These are phyloP conservation scores for Danielozyma ontarioensis DNA, from an alignment of 805 yeast species.

Conservation along the genomic window DNA sequence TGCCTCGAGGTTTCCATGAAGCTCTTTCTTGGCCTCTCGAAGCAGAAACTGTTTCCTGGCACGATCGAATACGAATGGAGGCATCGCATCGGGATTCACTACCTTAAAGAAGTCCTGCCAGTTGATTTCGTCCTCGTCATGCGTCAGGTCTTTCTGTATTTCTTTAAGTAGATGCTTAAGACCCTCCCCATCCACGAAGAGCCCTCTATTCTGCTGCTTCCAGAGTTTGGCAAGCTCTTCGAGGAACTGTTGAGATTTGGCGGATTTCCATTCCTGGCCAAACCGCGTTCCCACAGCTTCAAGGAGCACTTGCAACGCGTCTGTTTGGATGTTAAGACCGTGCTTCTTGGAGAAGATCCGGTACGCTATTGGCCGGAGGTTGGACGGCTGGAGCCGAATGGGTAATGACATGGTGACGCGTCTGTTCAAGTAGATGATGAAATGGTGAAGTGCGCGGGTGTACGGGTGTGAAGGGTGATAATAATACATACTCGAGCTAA, in stretches of 20 bases:
- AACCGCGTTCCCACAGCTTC: slow-evolving; percentile 69
- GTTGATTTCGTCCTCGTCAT: slow-evolving; percentile 31
- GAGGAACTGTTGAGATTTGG: slow-evolving; percentile 54
- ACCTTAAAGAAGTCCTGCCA: slow-evolving; percentile 74
- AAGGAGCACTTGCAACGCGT: slow-evolving; percentile 71
- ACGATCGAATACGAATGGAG: slow-evolving; percentile 57
- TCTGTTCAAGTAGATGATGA: too few species aligned
- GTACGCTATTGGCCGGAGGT: slow-evolving; percentile 87
- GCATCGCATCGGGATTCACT: slow-evolving; percentile 61
- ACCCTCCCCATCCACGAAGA: slow-evolving; percentile 77
- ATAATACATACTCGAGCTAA: too few species aligned
- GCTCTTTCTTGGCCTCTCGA: slow-evolving; percentile 3
- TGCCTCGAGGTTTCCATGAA: slow-evolving; percentile 12
- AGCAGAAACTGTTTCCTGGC: slow-evolving; percentile 53
- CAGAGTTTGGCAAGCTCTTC: slow-evolving; percentile 78
- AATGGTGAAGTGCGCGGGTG: too few species aligned
- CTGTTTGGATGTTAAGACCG: slow-evolving; percentile 83
- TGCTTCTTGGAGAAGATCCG: slow-evolving; percentile 86
- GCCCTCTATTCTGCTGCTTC: slow-evolving; percentile 86
- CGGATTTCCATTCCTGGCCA: slow-evolving; percentile 83
- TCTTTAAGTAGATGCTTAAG: slow-evolving; percentile 63
- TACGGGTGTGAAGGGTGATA: too few species aligned
- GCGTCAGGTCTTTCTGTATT: slow-evolving; percentile 13
- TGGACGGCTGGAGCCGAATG: slow-evolving; percentile 70
- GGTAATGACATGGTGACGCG: slow-evolving; percentile 49